phyloP scores from a whole-genome alignment of 192 early-diverging fungal genomes.

The Coemansia javaensis region DNA sequence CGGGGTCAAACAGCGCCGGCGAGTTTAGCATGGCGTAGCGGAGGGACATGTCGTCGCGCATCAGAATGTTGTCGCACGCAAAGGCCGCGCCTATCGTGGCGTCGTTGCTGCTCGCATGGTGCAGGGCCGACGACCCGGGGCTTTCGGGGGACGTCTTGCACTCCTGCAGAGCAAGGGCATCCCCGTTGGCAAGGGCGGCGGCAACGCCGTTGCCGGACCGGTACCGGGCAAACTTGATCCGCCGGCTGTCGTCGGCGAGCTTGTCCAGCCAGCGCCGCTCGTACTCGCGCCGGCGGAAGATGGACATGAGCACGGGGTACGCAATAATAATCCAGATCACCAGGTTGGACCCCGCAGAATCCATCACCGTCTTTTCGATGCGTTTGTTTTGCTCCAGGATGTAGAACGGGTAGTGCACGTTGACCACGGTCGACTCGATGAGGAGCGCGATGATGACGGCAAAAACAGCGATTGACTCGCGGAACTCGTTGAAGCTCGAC shows the following conservation, averaged over 20 bases:
- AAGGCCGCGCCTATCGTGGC: neutral
- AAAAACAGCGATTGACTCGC: slow-evolving; percentile 35
- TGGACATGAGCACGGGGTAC: slow-evolving; percentile 14
- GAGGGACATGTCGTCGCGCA: slow-evolving; percentile 11
- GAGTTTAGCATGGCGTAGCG: too few species aligned
- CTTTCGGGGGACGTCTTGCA: too few species aligned
- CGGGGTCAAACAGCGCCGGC: too few species aligned
- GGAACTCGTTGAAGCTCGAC: slow-evolving; percentile 45
- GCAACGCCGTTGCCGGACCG: slow-evolving; percentile 29
- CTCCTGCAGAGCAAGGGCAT: too few species aligned
- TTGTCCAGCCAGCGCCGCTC: slow-evolving; percentile 34
- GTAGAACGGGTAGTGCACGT: slow-evolving; percentile 20
- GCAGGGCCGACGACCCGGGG: too few species aligned
- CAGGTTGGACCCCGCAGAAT: slow-evolving; percentile 19
- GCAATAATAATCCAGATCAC: slow-evolving; percentile 40
- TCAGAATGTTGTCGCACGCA: too few species aligned
- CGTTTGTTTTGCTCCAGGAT: slow-evolving; percentile 15
- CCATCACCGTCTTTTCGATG: slow-evolving; percentile 26
- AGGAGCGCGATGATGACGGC: slow-evolving; percentile 18
- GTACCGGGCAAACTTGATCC: slow-evolving; percentile 27
- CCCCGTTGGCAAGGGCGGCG: too few species aligned
- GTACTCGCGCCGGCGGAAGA: slow-evolving; percentile 11
- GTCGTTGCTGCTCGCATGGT: too few species aligned
- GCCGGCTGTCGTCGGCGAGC: slow-evolving; percentile 39
- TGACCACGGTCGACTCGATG: slow-evolving; percentile 16